Evolutionary conservation across 2,329 filamentous ascomycete species (phyloP).

Genomic region (Elsinoe batatas): DNA sequence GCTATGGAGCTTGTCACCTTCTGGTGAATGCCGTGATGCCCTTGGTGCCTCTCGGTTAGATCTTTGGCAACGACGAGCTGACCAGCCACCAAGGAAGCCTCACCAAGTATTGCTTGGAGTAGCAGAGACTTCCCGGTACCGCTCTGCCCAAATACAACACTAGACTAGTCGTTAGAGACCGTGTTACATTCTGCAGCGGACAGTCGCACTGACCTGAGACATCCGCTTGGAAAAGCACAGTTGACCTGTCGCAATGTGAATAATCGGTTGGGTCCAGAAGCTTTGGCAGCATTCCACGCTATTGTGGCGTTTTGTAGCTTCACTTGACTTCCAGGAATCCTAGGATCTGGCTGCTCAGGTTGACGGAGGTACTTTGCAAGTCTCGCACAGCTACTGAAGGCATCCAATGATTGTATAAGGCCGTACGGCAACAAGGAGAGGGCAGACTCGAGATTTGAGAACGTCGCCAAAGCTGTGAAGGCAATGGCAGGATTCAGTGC

Average conservation of each 20-base stretch:
- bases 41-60: not conserved
- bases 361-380: not conserved
- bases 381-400: not conserved
- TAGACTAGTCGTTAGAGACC: not conserved
- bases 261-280: not conserved
- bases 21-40: not conserved
- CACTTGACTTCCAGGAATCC: not conserved
- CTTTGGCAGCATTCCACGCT: not conserved
- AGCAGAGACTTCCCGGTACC: not conserved
- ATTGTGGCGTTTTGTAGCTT: not conserved
- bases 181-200: not conserved
- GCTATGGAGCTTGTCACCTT: not conserved
- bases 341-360: not conserved
- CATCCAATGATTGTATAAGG: not conserved
- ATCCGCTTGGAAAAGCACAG: not conserved
- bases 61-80: not conserved
- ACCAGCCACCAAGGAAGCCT: not conserved
- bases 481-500: not conserved
- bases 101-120: not conserved
- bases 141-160: not conserved
- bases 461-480: not conserved
- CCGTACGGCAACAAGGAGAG: not conserved
- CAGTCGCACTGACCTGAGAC: not conserved
- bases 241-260: not conserved
- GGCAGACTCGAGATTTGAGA: not conserved